Evolutionary conservation across 805 yeast genomes (phyloP).

Genomic region (Diddensiella caesifluorescens): DNA sequence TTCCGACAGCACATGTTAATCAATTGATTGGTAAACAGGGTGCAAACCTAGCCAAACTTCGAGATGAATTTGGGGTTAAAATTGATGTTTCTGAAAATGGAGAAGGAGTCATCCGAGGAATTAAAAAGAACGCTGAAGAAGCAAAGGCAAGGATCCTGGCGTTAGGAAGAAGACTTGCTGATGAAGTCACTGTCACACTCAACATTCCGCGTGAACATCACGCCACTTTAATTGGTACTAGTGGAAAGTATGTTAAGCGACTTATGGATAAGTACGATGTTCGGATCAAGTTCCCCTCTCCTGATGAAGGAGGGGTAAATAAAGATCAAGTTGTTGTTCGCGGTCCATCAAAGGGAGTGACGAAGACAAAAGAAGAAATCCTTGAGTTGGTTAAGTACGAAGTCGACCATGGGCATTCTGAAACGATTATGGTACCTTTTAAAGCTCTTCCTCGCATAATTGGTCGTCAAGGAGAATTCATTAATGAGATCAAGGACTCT

Average conservation of each 20-base stretch:
- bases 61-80: constrained; percentile 68
- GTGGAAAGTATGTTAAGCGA: constrained; percentile 75
- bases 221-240: constrained; percentile 75
- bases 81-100: constrained; percentile 65
- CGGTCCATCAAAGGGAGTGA: constrained; percentile 89
- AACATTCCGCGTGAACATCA: constrained; percentile 74
- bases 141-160: constrained; percentile 56
- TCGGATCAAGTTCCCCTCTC: constrained; percentile 62
- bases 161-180: constrained; percentile 72
- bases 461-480: constrained; percentile 82
- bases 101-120: constrained; percentile 63
- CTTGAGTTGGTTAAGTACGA: constrained; percentile 80
- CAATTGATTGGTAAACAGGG: constrained; percentile 91
- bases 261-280: constrained; percentile 86
- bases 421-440: constrained; percentile 60
- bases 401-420: constrained; percentile 72
- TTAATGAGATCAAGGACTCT: constrained; percentile 71
- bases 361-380: constrained; percentile 77
- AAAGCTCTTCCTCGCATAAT: constrained; percentile 78
- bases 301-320: constrained; percentile 10
- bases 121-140: constrained; percentile 69
- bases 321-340: constrained; percentile 62
- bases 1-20: constrained; percentile 64
- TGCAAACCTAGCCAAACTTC: constrained; percentile 56
- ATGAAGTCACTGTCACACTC: constrained; percentile 62